Conservation (phyloP, 139 green algal species). For the Micromonas commoda region DNA sequence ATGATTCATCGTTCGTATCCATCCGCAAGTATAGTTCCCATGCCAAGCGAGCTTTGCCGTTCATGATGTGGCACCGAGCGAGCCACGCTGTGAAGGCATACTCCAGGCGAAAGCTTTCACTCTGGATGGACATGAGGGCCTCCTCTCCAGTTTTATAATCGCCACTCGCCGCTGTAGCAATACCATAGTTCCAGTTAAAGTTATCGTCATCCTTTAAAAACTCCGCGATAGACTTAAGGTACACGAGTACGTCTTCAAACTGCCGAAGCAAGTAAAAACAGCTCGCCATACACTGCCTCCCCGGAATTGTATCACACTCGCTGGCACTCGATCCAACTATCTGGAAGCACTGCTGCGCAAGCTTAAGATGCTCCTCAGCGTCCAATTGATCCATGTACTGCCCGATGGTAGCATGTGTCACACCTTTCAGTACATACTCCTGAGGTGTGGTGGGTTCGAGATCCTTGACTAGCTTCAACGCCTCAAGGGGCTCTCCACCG, state of each 20-base stretch:
- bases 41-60: conserved; percentile 49
- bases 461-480: conserved; percentile 63
- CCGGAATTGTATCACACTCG: conserved; percentile 81
- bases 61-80: conserved; percentile 67
- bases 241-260: conserved; percentile 68
- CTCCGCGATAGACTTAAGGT: conserved; percentile 36
- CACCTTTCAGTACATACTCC: conserved; percentile 78
- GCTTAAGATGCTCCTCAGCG: conserved; percentile 54
- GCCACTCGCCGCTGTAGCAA: conserved; percentile 54
- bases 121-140: conserved; percentile 52
- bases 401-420: conserved; percentile 61
- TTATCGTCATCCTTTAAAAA: conserved; percentile 54
- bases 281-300: conserved; percentile 74
- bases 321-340: conserved; percentile 57
- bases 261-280: conserved; percentile 75
- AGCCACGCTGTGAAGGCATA: conserved; percentile 57
- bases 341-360: conserved; percentile 73
- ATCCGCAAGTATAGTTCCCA: conserved; percentile 72
- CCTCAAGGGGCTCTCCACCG: conserved; percentile 51
- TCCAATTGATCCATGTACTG: conserved; percentile 50
- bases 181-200: conserved; percentile 82
- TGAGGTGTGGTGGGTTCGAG: conserved; percentile 63
- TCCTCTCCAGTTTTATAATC: conserved; percentile 70
- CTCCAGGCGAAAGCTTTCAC: conserved; percentile 56
- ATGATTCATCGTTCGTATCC: conserved; percentile 52